phyloP scores from a whole-genome alignment of 208 protist genomes.

The Tritrichomonas foetus region DNA sequence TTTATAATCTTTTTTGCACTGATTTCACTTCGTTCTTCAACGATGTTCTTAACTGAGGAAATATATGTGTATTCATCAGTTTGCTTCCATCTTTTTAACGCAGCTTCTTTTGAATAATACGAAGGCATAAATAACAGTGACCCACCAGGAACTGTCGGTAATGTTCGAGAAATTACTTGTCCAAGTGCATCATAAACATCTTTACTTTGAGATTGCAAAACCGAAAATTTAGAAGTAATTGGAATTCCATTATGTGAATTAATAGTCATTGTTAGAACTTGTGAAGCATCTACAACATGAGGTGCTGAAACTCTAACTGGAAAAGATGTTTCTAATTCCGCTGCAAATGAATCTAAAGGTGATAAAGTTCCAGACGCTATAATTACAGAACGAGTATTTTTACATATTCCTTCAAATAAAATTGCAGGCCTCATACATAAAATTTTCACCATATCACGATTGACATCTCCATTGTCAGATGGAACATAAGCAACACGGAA shows the following conservation, averaged over 20 bases:
- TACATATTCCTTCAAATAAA: not conserved
- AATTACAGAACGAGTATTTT: not conserved
- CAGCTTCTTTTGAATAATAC: not conserved
- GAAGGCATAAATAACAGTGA: conserved; percentile 41
- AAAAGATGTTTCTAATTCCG: conserved; percentile 18
- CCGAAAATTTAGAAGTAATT: not conserved
- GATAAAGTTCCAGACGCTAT: conserved; percentile 12
- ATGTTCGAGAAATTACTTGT: not conserved
- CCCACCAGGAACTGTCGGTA: not conserved
- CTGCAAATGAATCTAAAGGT: conserved; percentile 13
- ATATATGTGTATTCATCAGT: not conserved
- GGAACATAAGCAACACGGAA: no score
- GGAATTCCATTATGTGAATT: not conserved
- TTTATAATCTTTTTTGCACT: not conserved
- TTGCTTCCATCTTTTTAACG: conserved; percentile 25
- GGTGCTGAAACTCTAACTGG: not conserved
- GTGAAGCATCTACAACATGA: not conserved
- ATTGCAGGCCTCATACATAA: not conserved
- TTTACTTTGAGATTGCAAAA: not conserved
- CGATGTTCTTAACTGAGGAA: not conserved
- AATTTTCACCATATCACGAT: not conserved
- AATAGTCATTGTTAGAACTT: not conserved
- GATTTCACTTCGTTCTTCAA: not conserved
- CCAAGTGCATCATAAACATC: not conserved
- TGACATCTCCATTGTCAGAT: no score